Evolutionary conservation across 805 yeast species (phyloP), one percentile per base, ranked within the genome.

Genomic region (Myxozyma melibiosi): DNA sequence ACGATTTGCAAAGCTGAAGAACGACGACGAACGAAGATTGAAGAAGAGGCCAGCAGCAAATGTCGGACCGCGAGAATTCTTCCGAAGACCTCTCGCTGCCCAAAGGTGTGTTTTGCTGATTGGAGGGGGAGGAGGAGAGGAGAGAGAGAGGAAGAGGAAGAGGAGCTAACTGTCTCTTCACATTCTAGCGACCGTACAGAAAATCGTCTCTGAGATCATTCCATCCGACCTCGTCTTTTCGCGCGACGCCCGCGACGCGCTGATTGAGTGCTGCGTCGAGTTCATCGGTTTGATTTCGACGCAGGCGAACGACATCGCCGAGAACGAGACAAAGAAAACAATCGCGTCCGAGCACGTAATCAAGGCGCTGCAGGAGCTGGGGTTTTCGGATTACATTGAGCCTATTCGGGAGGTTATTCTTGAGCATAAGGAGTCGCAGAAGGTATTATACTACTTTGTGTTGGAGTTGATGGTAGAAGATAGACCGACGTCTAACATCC

Each of bases 301-400:
- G 2, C 96, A 90, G 73, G 86, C 92, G 54, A 91, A 92, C 67
- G 98, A 94, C 61, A 90, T 94, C 64, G 98, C 98, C 0, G 98
- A 94, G 66, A 87, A 86, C 66, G 99, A 94, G 70, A 84, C 95
- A 52, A 94, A 94, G 72, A 94, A 94, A 73, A 94, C 99, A 1
- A 94, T 94, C 42, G 96, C 97, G 0, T 86, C 96, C 1, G 99
- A 94, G 70, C 99, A 94, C 70, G 97, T 94, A 37, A 80, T 92
- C 62, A 87, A 85, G 67, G 97, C 98, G 0, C 75, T 94, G 43
- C 84, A 82, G 60, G 96, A 88, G 67, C 77, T 94, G 53, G 99
- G 96, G 27, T 94, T 90, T 71, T 80, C 79, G 28, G 90, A 88
- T 57, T 94, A 92, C 71, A 78, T 94, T 50, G 91, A 86, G 34